These are phyloP conservation scores for Knoxia roxburghii DNA, from an alignment of 257 asterid species.

Conservation along the genomic window DNA sequence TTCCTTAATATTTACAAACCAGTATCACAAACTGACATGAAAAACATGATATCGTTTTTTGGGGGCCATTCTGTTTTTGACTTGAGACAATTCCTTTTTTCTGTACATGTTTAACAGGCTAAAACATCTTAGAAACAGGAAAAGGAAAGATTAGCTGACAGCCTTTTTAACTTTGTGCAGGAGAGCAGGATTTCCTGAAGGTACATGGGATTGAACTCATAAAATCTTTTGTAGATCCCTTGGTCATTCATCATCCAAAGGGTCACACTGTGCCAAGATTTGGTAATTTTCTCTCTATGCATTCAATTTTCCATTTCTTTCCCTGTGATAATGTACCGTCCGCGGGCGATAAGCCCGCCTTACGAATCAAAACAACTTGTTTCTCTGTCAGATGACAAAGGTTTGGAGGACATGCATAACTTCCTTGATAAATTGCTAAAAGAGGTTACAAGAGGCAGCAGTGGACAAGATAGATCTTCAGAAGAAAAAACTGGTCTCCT, in stretches of 20 bases:
- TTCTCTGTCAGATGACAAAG: constrained; percentile 37
- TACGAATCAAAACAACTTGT: not conserved
- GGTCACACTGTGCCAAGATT: constrained; percentile 86
- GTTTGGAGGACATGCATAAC: constrained; percentile 44
- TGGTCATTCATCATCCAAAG: constrained; percentile 70
- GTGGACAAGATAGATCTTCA: constrained; percentile 18
- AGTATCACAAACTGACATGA: not conserved
- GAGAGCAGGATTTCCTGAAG: constrained; percentile 71
- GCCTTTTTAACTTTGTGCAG: constrained; percentile 23
- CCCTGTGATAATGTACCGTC: not conserved
- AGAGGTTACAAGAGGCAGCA: constrained; percentile 27
- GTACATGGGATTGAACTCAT: constrained; percentile 46
- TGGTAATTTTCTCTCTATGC: constrained; percentile 40
- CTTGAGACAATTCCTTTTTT: not conserved
- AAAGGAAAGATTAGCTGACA: not conserved
- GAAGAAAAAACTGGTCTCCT: constrained; percentile 1
- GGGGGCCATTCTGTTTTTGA: not conserved
- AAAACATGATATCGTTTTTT: not conserved
- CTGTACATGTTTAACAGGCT: not conserved
- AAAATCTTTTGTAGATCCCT: constrained; percentile 60
- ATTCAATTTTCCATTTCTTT: not conserved
- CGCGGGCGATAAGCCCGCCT: not conserved
- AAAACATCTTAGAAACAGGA: not conserved
- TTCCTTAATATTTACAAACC: not conserved
- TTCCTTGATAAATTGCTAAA: constrained; percentile 52